Conservation (phyloP, 225 moss, liverwort and hornwort genomes). For the Marchantia paleacea region DNA sequence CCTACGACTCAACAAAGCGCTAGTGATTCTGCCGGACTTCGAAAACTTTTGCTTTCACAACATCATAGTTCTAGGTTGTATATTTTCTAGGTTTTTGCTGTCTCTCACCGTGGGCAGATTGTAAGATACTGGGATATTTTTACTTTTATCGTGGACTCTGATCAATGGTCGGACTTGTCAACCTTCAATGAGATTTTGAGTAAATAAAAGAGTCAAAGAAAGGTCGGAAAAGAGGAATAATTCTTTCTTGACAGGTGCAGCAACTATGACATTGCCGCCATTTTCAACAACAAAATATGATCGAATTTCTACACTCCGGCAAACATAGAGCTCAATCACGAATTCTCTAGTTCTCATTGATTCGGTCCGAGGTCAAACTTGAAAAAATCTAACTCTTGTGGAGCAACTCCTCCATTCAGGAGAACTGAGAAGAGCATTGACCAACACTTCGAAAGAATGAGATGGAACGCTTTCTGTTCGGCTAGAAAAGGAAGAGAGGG, state of each 20-base stretch:
- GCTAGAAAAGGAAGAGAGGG: neutral
- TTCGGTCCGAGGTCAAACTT: neutral
- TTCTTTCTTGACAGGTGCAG: neutral
- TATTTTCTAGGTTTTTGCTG: no score
- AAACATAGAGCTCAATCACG: neutral
- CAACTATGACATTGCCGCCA: neutral
- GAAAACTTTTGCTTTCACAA: neutral
- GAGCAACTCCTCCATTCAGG: neutral
- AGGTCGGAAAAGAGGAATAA: neutral
- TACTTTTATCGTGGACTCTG: no score
- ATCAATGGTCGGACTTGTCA: no score
- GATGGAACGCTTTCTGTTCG: neutral
- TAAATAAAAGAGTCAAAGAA: neutral
- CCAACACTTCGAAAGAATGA: neutral
- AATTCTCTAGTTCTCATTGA: neutral
- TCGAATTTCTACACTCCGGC: neutral
- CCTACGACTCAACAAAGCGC: neutral
- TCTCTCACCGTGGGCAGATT: neutral
- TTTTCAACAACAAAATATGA: neutral
- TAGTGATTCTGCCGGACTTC: neutral
- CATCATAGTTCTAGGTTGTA: neutral
- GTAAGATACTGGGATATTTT: neutral
- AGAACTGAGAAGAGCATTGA: neutral
- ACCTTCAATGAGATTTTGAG: no score
- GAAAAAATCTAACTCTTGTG: neutral